Conservation (phyloP, 495 filamentous ascomycete genomes). For the Penicillium flavigenum region DNA sequence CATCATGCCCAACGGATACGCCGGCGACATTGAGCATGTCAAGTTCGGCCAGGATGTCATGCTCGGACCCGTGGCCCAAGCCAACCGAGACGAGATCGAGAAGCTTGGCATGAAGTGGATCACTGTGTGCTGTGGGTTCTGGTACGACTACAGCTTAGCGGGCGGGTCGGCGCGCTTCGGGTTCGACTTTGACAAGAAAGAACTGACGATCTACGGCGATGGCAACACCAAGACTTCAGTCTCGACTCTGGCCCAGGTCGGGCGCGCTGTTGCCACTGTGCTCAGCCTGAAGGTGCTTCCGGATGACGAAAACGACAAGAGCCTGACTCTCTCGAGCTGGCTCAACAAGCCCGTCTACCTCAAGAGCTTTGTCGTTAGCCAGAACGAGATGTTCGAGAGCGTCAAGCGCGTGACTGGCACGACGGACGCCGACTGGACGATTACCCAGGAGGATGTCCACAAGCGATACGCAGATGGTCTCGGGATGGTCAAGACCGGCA, state of each 20-base stretch:
- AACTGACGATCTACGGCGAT: slow-evolving; percentile 51
- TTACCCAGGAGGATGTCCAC: slow-evolving; percentile 41
- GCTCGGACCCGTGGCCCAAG: slow-evolving; percentile 18
- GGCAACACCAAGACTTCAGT: slow-evolving; percentile 41
- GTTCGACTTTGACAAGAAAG: slow-evolving; percentile 47
- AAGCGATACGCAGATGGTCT: slow-evolving; percentile 48
- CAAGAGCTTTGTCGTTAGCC: slow-evolving; percentile 49
- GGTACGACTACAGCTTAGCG: slow-evolving; percentile 55
- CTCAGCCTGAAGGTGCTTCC: slow-evolving; percentile 48
- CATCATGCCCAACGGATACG: slow-evolving; percentile 62
- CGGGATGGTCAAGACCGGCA: slow-evolving; percentile 42
- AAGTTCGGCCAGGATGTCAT: slow-evolving; percentile 22
- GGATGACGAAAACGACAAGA: slow-evolving; percentile 45
- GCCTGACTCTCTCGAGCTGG: slow-evolving; percentile 35
- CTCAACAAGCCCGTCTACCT: slow-evolving; percentile 47
- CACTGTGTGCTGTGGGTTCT: slow-evolving; percentile 48
- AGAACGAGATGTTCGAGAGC: slow-evolving; percentile 55
- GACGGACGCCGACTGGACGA: slow-evolving; percentile 54
- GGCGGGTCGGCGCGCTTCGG: slow-evolving; percentile 37
- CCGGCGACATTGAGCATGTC: slow-evolving; percentile 34
- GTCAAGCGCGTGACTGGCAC: slow-evolving; percentile 56
- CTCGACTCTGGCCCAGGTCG: slow-evolving; percentile 49
- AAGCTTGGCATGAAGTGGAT: slow-evolving; percentile 51
- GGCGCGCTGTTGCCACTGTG: slow-evolving; percentile 46
- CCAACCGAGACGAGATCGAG: slow-evolving; percentile 40